A percentile compares a stretch with the other conserved stretches of the same genome.
Evolutionary conservation across 2,329 filamentous ascomycete genomes (phyloP).

Genomic region (Daldinia eschscholtzii): DNA sequence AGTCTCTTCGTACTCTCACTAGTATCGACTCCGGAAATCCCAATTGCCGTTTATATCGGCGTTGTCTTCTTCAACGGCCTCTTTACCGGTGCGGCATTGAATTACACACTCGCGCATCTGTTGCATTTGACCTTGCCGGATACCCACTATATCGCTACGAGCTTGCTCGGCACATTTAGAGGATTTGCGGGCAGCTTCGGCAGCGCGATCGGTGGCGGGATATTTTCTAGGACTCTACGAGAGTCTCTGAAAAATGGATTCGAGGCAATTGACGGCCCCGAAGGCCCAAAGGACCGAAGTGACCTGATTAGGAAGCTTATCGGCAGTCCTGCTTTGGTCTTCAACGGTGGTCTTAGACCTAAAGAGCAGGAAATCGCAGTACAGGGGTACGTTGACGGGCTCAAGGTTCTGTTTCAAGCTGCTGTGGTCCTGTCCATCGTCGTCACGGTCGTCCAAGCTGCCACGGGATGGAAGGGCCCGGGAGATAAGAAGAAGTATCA

Average conservation of each 20-base stretch:
- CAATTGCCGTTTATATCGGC: slow-evolving; percentile 66
- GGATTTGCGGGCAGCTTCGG: slow-evolving; percentile 87
- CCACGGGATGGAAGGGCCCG: slow-evolving; percentile 64
- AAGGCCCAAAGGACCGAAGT: slow-evolving; percentile 49
- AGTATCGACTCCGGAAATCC: slow-evolving; percentile 65
- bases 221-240: slow-evolving; percentile 75
- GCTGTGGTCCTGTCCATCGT: slow-evolving; percentile 60
- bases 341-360: slow-evolving; percentile 56
- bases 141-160: slow-evolving; percentile 80
- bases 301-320: slow-evolving; percentile 63
- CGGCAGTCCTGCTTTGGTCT: slow-evolving; percentile 65
- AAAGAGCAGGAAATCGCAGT: slow-evolving; percentile 62
- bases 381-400: slow-evolving; percentile 61
- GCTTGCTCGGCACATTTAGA: slow-evolving; percentile 82
- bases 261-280: slow-evolving; percentile 57
- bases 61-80: slow-evolving; percentile 78
- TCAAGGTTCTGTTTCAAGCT: slow-evolving; percentile 61
- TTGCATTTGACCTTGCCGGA: slow-evolving; percentile 76
- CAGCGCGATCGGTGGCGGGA: slow-evolving; percentile 81
- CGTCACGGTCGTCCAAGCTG: slow-evolving; percentile 62
- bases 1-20: slow-evolving; percentile 69
- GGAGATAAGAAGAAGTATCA: slow-evolving; percentile 64
- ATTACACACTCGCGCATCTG: slow-evolving; percentile 85
- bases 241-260: slow-evolving; percentile 70
- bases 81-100: slow-evolving; percentile 77